Base-by-base conservation (phyloP, 257 asterid species). In the Nicotiana attenuata region DNA sequence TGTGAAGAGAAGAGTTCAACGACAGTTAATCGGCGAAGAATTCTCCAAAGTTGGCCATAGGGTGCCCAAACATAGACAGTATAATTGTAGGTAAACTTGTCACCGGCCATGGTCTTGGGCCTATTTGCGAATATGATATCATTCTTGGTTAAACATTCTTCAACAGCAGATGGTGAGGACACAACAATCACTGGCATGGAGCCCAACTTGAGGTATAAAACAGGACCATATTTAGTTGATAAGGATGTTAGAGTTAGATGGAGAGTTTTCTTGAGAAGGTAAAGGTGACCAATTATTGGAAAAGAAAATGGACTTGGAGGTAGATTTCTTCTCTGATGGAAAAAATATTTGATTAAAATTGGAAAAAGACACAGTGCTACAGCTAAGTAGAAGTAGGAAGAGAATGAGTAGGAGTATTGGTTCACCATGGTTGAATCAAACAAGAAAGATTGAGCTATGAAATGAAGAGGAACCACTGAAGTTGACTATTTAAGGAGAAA, bases 131-230 rank as follows among this genome's bases (percentile, higher is more conserved):
- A 82, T 3, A 79, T 61, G 3, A 88, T 28, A 78, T 90, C 94
- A 83, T 92, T 86, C 59, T 78, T 85, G 10, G 78, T 69, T 69
- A 69, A 69, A 41, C 77, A 69, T 20, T 69, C 77, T 69, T 69
- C 77, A 7, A 69, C n/a, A 57, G 89, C 87, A n/a, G 90, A 84
- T 3, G 94, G 88, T n/a, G 94, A 90, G 10, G 94, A 92, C 8
- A 90, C 82, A 3, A 90, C 85, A 28, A 88, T 63, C 5, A 87
- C 15, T 0, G 90, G 76, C 67, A 63, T 77, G 82, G 76, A 84
- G 59, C 94, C 94, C 4, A 89, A 35, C 1, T 50, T 81, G 85
- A 92, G 89, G 16, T 83, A 88, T 22, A 89, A 22, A 38, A 92
- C 76, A 1, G 90, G 90, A 52, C 97, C 94, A 38, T 88, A 84